phyloP scores from a whole-genome alignment of 768 basidiomycete species.

The Gyrodon lividus region DNA sequence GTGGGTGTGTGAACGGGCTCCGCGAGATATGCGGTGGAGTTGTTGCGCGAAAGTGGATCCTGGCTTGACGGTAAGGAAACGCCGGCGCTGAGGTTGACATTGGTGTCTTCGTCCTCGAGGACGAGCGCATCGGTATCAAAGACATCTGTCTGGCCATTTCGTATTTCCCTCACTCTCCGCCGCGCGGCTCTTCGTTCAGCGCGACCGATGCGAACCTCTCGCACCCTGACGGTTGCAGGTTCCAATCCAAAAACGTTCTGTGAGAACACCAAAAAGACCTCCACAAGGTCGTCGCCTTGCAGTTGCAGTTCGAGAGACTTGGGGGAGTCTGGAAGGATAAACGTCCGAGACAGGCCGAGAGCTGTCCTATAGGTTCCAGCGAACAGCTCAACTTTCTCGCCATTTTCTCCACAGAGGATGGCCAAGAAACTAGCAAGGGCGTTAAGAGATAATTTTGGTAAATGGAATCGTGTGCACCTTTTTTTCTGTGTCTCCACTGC shows the following conservation, averaged over 20 bases:
- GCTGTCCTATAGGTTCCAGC: slow-evolving; percentile 91
- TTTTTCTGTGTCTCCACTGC: slow-evolving; percentile 89
- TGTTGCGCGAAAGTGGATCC: slow-evolving; percentile 29
- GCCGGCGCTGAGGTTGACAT: slow-evolving; percentile 62
- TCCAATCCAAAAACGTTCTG: slow-evolving; percentile 93
- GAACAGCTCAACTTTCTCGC: slow-evolving; percentile 91
- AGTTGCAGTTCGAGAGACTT: slow-evolving; percentile 83
- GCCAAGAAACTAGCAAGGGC: slow-evolving; percentile 69
- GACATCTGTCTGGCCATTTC: slow-evolving; percentile 46
- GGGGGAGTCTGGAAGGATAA: slow-evolving; percentile 89
- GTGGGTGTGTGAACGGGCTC: slow-evolving; percentile 25
- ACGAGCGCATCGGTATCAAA: slow-evolving; percentile 45
- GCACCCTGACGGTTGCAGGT: slow-evolving; percentile 90
- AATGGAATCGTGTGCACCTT: slow-evolving; percentile 47
- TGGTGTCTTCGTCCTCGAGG: slow-evolving; percentile 50
- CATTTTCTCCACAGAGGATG: slow-evolving; percentile 88
- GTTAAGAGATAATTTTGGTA: slow-evolving; percentile 1
- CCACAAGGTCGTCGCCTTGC: slow-evolving; percentile 90
- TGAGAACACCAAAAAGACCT: slow-evolving; percentile 87
- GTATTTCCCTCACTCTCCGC: slow-evolving; percentile 69
- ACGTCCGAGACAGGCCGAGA: slow-evolving; percentile 86
- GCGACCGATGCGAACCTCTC: slow-evolving; percentile 88
- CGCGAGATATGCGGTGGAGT: slow-evolving; percentile 26
- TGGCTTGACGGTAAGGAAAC: slow-evolving; percentile 51
- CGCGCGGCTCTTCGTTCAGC: slow-evolving; percentile 85